Evolutionary conservation across 2,329 filamentous ascomycete genomes (phyloP).

Genomic region (Xylaria multiplex): DNA sequence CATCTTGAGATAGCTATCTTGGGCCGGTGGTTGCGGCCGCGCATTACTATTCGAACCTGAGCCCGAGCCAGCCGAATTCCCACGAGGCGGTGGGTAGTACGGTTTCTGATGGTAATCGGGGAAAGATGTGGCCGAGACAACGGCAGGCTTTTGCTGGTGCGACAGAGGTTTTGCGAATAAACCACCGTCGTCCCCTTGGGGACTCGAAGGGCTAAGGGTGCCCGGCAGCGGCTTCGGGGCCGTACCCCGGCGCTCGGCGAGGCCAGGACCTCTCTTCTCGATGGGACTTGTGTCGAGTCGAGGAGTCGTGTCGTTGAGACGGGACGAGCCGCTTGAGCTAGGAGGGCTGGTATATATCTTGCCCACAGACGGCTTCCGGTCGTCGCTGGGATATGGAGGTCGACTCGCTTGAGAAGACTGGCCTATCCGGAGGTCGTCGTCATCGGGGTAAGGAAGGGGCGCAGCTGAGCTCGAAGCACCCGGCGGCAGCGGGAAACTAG

Average conservation of each 20-base stretch:
- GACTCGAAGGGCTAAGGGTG: constrained; percentile 75
- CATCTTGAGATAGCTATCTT: constrained; percentile 52
- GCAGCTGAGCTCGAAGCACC: constrained; percentile 76
- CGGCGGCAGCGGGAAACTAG: constrained; percentile 71
- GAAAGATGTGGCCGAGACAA: constrained; percentile 56
- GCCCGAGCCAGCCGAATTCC: constrained; percentile 46
- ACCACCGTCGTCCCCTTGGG: constrained; percentile 79
- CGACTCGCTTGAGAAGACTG: constrained; percentile 54
- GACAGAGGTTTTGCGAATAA: constrained; percentile 76
- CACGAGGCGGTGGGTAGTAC: constrained; percentile 69
- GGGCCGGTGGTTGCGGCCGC: constrained; percentile 41
- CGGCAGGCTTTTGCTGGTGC: constrained; percentile 55
- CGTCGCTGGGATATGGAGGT: constrained; percentile 58
- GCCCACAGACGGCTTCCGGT: constrained; percentile 48
- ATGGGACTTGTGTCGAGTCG: constrained; percentile 66
- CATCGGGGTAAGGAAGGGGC: constrained; percentile 77
- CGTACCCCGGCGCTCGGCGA: constrained; percentile 86
- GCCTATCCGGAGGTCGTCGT: constrained; percentile 63
- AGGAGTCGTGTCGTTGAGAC: constrained; percentile 62
- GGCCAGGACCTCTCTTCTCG: constrained; percentile 68
- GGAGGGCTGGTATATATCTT: constrained; percentile 51
- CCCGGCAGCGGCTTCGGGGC: constrained; percentile 79
- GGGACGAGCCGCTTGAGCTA: constrained; percentile 48
- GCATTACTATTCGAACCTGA: constrained; percentile 50
- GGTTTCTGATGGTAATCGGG: constrained; percentile 65